Evolutionary conservation across 2,329 filamentous ascomycete species (phyloP), one percentile per base, ranked within the genome.

Genomic region (Ceratocystis cacaofunesta): DNA sequence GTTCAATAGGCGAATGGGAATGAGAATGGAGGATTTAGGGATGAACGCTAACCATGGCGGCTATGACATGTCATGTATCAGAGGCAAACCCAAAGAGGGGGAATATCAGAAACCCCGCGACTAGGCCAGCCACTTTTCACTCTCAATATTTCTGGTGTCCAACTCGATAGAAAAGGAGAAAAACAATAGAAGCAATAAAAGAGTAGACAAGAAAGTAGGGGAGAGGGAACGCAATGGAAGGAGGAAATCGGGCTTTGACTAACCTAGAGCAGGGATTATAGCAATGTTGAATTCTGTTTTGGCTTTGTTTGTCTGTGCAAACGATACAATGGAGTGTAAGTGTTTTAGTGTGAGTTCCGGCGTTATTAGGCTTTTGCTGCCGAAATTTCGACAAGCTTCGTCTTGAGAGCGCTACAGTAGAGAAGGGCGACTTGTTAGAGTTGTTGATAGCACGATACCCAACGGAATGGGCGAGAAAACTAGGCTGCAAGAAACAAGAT

Each of bases 31-130:
- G 36, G 36, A 41, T 41, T 41, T 32, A 22, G 55, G 12, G n/a
- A 58, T 36, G 22, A 7, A 58, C 17, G 19, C 55, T 32, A 32
- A 30, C 25, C 28, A 58, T 28, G 7, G 55, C 30, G 55, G 28
- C 17, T 58, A 32, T 36, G 55, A 58, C 17, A 58, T 58, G 55
- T 58, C 48, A 52, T 52, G 28, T 58, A 58, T 36, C 55, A 58
- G 19, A 36, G 8, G 32, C 30, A n/a, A 8, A 58, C 25, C 12
- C 30, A 58, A 36, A 58, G 28, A 36, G 28, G 55, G 55, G 55
- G 7, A 19, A 58, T 7, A 58, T 8, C 30, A 52, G 48, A 58
- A 58, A 58, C 55, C 15, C 55, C 55, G 30, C 55, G 28, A 55
- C 50, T 25, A 55, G 17, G 19, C 28, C 7, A 58, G 25, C 55